phyloP scores from a whole-genome alignment of 768 basidiomycete species.

The Boletus rufocinnamomeus region DNA sequence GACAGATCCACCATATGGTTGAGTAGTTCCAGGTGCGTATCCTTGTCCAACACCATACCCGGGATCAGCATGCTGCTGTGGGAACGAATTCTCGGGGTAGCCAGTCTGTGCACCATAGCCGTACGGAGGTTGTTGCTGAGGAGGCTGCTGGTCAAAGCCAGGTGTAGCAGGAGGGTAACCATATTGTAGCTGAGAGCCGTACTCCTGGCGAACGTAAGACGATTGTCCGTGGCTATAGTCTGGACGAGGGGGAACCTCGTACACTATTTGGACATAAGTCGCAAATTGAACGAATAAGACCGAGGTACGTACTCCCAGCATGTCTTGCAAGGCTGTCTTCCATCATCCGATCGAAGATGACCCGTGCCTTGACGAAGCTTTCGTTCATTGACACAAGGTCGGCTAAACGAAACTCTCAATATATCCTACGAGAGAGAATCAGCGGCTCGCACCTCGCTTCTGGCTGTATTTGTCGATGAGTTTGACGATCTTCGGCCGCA shows the following conservation, averaged over 20 bases:
- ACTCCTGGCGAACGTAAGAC: conserved; percentile 34
- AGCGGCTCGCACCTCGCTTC: conserved; percentile 60
- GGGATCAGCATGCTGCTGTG: conserved; percentile 30
- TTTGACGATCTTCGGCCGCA: conserved; percentile 94
- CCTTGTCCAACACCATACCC: conserved; percentile 28
- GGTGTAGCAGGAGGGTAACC: conserved; percentile 43
- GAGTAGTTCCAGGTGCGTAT: conserved; percentile 19
- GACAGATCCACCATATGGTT: conserved; percentile 23
- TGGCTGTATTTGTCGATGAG: conserved; percentile 97
- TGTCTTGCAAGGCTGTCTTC: conserved; percentile 83
- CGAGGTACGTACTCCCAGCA: conserved; percentile 50
- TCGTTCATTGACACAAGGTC: conserved; percentile 95
- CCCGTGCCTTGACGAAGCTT: conserved; percentile 84
- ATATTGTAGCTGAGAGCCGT: conserved; percentile 44
- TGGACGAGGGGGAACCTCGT: conserved; percentile 44
- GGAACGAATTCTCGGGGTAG: conserved; percentile 29
- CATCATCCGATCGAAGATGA: conserved; percentile 93
- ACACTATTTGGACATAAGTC: conserved; percentile 41
- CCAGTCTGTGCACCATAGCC: conserved; percentile 25
- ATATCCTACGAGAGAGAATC: not conserved
- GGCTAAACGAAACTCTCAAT: conserved; percentile 46
- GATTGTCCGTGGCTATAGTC: conserved; percentile 31
- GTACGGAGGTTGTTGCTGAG: conserved; percentile 33
- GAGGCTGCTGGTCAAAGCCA: conserved; percentile 47
- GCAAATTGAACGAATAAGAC: not conserved